These are phyloP conservation scores for Yarrowia sp. DNA, from an alignment of 805 yeast species.

Conservation along the genomic window DNA sequence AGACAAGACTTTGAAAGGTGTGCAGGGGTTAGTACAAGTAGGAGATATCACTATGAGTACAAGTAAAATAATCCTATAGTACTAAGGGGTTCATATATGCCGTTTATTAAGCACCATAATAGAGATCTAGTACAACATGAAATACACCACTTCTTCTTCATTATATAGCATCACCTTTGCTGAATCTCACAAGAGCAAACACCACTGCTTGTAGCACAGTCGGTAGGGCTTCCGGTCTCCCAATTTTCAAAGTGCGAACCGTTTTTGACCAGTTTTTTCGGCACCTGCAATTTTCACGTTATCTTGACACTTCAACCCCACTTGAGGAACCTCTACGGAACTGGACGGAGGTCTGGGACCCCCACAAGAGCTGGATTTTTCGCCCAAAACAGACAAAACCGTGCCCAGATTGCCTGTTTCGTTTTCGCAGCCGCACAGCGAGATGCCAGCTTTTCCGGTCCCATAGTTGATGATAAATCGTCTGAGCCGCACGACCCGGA, in stretches of 20 bases:
- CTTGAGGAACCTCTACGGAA: background rate
- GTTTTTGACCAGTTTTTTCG: background rate
- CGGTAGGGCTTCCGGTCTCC: too few relatives aligned
- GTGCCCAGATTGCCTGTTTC: background rate
- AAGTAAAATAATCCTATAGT: too few relatives aligned
- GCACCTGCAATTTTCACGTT: background rate
- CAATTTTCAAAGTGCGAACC: background rate
- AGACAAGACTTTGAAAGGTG: too few relatives aligned
- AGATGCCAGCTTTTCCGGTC: background rate
- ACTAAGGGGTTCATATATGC: too few relatives aligned
- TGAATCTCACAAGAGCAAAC: too few relatives aligned
- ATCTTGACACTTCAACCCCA: background rate
- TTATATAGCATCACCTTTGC: too few relatives aligned
- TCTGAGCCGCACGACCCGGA: slow-evolving; percentile 8
- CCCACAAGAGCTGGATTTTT: background rate
- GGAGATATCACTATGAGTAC: too few relatives aligned
- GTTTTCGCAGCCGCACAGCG: background rate
- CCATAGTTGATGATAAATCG: background rate
- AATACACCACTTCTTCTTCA: too few relatives aligned
- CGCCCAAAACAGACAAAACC: background rate
- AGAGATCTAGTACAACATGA: too few relatives aligned
- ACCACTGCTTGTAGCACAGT: too few relatives aligned
- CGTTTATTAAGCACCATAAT: too few relatives aligned
- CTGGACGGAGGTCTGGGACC: background rate
- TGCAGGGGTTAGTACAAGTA: too few relatives aligned